Percentiles rank a stretch among this genome's conserved stretches.
phyloP scores from a whole-genome alignment of 2,329 filamentous ascomycete species.

The Paramyrothecium sp. region DNA sequence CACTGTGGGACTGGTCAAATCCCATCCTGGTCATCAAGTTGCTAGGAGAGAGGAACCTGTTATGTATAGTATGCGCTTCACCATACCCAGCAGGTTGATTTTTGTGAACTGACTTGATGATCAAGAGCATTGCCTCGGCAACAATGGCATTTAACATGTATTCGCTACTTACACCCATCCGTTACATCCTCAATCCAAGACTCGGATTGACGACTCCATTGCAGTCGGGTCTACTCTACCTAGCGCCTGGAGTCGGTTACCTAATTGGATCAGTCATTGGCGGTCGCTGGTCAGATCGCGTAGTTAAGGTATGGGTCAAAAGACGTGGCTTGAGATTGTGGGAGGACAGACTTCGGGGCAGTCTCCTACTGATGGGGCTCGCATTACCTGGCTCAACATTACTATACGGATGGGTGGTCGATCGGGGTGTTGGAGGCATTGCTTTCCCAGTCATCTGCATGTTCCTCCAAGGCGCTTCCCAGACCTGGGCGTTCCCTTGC shows the following conservation, averaged over 20 bases:
- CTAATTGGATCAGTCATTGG: slow-evolving; percentile 65
- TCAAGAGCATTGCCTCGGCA: too few species aligned
- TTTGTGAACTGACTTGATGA: too few species aligned
- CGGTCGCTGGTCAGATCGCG: slow-evolving; percentile 65
- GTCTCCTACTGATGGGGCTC: slow-evolving; percentile 58
- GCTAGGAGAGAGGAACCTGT: slow-evolving; percentile 35
- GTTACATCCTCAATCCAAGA: slow-evolving; percentile 69
- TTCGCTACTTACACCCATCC: slow-evolving; percentile 64
- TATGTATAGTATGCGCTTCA: slow-evolving; percentile 51
- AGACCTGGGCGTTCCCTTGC: slow-evolving; percentile 67
- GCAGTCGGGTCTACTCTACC: slow-evolving; percentile 66
- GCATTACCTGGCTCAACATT: slow-evolving; percentile 64
- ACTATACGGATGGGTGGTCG: slow-evolving; percentile 61
- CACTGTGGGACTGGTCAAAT: slow-evolving; percentile 42
- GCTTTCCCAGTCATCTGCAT: slow-evolving; percentile 61
- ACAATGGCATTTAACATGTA: slow-evolving; percentile 72
- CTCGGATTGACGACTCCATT: slow-evolving; percentile 63
- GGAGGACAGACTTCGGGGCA: slow-evolving; percentile 66
- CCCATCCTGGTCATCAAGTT: slow-evolving; percentile 58
- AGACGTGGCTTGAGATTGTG: slow-evolving; percentile 59
- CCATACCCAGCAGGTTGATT: too few species aligned
- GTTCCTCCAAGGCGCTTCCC: slow-evolving; percentile 67
- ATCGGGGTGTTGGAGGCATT: slow-evolving; percentile 36
- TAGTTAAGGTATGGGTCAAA: slow-evolving; percentile 60
- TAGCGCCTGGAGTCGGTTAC: slow-evolving; percentile 68